These are phyloP conservation scores for Dendrobium officinale DNA, from an alignment of 106 monocot species.

Conservation along the genomic window DNA sequence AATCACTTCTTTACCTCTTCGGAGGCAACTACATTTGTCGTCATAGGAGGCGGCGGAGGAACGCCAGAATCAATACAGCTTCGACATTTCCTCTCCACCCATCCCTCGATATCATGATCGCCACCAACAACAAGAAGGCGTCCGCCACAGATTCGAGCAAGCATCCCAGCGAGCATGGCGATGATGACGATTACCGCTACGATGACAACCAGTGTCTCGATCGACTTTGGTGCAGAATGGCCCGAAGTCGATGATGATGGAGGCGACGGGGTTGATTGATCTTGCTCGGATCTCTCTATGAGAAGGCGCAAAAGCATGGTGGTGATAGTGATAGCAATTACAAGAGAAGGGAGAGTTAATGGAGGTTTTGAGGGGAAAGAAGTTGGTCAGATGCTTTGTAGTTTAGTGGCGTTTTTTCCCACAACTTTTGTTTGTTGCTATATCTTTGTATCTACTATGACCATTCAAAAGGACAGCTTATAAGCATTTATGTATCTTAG, in stretches of 20 bases:
- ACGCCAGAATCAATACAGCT: constrained; percentile 50
- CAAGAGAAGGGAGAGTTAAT: neutral
- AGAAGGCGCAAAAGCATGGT: neutral
- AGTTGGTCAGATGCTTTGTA: neutral
- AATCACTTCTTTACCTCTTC: neutral
- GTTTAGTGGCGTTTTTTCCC: neutral
- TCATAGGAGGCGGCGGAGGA: constrained; percentile 6
- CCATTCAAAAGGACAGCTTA: neutral
- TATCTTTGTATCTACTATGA: neutral
- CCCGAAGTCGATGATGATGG: neutral
- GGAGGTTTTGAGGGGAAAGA: neutral
- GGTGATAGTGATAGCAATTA: neutral
- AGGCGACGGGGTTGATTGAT: neutral
- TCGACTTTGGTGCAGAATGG: constrained; percentile 1
- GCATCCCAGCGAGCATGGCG: constrained; percentile 13
- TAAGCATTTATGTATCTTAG: too few relatives aligned
- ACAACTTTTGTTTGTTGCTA: neutral
- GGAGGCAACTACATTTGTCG: too few relatives aligned
- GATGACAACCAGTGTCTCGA: constrained; percentile 17
- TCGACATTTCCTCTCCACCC: constrained; percentile 43
- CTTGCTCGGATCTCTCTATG: neutral
- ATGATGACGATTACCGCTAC: constrained; percentile 13
- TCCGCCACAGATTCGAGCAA: constrained; percentile 12
- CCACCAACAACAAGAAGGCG: constrained; percentile 3
- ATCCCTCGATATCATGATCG: constrained; percentile 32